These are phyloP conservation scores for Pythium oligandrum DNA, from an alignment of 352 stramenopile genomes.

Conservation along the genomic window DNA sequence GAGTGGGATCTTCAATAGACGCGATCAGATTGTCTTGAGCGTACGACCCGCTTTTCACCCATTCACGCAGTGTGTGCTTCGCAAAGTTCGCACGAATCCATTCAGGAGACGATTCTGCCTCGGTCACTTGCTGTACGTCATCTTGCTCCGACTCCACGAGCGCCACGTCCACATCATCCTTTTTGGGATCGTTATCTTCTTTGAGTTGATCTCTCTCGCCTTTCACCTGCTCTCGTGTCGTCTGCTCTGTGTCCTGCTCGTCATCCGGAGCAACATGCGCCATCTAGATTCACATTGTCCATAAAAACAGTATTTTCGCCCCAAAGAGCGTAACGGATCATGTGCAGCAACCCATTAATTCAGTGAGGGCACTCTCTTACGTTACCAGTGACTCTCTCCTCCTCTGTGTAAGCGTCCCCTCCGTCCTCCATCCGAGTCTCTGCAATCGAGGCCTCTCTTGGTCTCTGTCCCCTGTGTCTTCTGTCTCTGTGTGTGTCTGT, in stretches of 20 bases:
- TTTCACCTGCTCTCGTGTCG: neutral
- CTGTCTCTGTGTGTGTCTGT: constrained; percentile 10
- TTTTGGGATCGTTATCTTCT: neutral
- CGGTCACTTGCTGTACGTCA: too few species aligned
- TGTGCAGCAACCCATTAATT: too few species aligned
- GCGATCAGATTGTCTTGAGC: neutral
- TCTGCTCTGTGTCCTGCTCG: constrained; percentile 1
- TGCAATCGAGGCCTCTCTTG: constrained; percentile 1
- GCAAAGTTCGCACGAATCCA: constrained; percentile 42
- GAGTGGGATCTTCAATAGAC: constrained; percentile 3
- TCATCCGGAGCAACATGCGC: neutral
- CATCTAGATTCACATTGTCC: too few species aligned
- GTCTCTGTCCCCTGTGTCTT: constrained; percentile 18
- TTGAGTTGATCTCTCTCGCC: constrained; percentile 2
- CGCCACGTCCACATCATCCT: neutral
- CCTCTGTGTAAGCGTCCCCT: constrained; percentile 1
- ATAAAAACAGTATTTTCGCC: too few species aligned
- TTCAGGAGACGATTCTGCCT: neutral
- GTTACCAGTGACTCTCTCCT: constrained; percentile 1
- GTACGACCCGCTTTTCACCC: neutral
- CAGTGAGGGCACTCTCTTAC: neutral
- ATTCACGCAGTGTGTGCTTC: neutral
- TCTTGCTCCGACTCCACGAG: too few species aligned
- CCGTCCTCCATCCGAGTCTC: constrained; percentile 1
- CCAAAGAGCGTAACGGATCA: too few species aligned